Base-by-base conservation (phyloP, 169 alveolate species). In the Amoebophrya sp. region DNA sequence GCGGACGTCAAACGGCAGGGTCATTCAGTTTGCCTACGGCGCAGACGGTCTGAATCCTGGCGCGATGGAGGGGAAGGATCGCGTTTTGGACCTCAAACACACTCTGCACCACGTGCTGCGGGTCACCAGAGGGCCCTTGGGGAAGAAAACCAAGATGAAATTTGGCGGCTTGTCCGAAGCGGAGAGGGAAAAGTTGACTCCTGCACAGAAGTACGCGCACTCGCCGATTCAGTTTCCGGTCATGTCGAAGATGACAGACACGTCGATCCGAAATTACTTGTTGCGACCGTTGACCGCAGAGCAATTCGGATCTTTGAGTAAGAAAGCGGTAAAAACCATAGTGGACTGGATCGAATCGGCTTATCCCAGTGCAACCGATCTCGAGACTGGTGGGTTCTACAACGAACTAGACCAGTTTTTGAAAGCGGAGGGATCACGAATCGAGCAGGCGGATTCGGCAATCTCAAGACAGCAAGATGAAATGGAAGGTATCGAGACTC, bases 21-120 rank as follows among this genome's bases (percentile, higher is more conserved):
- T 99, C 34, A 98, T 98, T 14, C 98, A 99, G 94, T 99, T 99
- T 94, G 94, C 97, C 33, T 99, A 98, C 94, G 99, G 99, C 53
- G 99, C 76, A 94, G 99, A 99, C 94, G 99, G 99, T 14, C 92
- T 98, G 92, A 98, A 98, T 94, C 99, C 96, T 0, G 95, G 96
- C 94, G 93, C 92, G 93, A 96, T 96, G 96, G 98, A 97, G 93
- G 96, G 95, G 41, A 95, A 96, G 38, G 95, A 93, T 55, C 77
- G 78, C 54, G 92, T 89, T 0, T 40, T 92, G 76, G 93, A 92
- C 89, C 91, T 78, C 41, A 53, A 89, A 76, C 55, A 41, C 93
- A 41, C 40, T 0, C 18, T 65, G 38, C 12, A 53, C 23, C 18
- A 83, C 0, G 93, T 41, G 39, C 90, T 78, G 36, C 41, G 53